Conservation (phyloP, 2,329 filamentous ascomycete species). For the Penicillium psychrosexuale region DNA sequence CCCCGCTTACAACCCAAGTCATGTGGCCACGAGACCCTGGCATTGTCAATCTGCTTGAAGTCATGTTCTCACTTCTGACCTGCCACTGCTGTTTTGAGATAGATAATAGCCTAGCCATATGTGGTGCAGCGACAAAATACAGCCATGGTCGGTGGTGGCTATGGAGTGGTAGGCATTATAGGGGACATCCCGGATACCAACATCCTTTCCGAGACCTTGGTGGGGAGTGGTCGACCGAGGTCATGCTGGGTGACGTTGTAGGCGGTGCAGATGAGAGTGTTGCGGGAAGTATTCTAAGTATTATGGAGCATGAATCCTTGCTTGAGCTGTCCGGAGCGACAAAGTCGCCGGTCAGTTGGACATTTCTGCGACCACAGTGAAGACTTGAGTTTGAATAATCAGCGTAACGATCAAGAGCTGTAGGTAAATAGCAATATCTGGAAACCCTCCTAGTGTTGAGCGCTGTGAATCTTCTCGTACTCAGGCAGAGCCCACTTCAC, state of each 20-base stretch:
- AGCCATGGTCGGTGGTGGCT: constrained; percentile 31
- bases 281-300: constrained; percentile 20
- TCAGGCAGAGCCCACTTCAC: no score
- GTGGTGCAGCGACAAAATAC: constrained; percentile 37
- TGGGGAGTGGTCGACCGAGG: constrained; percentile 26
- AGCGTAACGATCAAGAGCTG: no score
- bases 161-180: constrained; percentile 38
- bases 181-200: constrained; percentile 21
- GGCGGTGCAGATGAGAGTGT: constrained; percentile 36
- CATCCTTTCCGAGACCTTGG: constrained; percentile 17
- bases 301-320: constrained; percentile 29
- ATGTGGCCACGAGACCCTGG: constrained; percentile 30
- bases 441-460: no score
- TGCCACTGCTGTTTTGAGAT: constrained; percentile 27
- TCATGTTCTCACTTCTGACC: constrained; percentile 14
- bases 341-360: constrained; percentile 27
- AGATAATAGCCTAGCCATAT: constrained; percentile 35
- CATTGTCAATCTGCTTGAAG: constrained; percentile 17
- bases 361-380: constrained; percentile 8
- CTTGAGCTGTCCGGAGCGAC: constrained; percentile 25
- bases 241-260: constrained; percentile 36
- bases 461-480: no score
- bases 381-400: no score
- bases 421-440: no score
- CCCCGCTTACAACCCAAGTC: constrained; percentile 24